Base-by-base conservation (phyloP, 2,329 filamentous ascomycete genomes). In the Rhinocladiella mackenziei region DNA sequence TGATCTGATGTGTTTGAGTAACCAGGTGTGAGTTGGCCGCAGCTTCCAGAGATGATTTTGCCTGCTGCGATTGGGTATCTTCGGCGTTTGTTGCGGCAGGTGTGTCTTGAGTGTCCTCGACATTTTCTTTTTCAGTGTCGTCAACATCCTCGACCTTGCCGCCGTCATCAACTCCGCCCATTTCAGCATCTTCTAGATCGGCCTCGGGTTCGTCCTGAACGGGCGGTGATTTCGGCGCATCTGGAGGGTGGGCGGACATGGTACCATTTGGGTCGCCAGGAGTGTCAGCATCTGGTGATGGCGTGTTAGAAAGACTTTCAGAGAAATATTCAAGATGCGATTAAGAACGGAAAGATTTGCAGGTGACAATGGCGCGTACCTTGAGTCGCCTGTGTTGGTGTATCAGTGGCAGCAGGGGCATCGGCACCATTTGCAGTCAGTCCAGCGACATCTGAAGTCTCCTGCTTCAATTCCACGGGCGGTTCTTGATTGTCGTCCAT, bases 1-100 rank as follows among this genome's bases (percentile, higher is more conserved):
- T 89, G 61, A 97, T 97, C 51, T 89, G 84, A 62, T 96, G 91
- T 30, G 89, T 94, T 69, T 98, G 92, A 10, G 87, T 81, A 50
- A 95, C 86, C 43, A 98, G 80, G 61, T 97, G 89, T 57, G 91
- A 86, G 54, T 91, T 86, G 39, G 92, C 94, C 3, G 88, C 84
- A 31, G 85, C 83, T 70, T 96, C 89, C 44, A 89, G 73, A 3
- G 80, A 80, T 42, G 89, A 80, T 67, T 95, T 96, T 30, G 83
- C 81, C 64, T 89, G 75, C 39, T 85, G 66, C 59, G 74, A 61
- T 73, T 72, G 65, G 11, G 67, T 80, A 45, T 76, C 76, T 20
- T 68, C 63, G 10, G 69, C 71, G 25, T 73, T 74, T n/a, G 67
- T 67, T 10, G 58, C 53, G 5, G 54, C 58, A 15, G 47, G 48